Conservation (phyloP, 805 yeast species). For the Yamadazyma nakazawae region DNA sequence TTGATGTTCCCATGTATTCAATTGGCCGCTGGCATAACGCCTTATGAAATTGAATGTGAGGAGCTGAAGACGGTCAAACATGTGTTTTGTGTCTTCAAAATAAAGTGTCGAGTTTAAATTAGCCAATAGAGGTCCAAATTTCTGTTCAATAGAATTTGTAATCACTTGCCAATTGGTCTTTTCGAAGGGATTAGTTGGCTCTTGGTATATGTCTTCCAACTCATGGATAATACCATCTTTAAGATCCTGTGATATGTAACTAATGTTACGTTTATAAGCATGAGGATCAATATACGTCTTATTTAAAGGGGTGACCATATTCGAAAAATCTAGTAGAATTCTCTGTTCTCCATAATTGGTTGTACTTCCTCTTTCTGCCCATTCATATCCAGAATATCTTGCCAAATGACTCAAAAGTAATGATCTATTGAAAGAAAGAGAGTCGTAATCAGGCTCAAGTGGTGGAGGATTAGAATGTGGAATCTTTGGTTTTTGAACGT, state of each 20-base stretch:
- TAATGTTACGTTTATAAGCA: conserved; percentile 42
- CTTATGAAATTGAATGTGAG: conserved; percentile 44
- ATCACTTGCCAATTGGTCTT: conserved; percentile 50
- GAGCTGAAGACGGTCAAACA: conserved; percentile 37
- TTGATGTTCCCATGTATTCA: conserved; percentile 8
- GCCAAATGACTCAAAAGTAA: conserved; percentile 14
- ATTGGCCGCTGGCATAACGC: conserved; percentile 34
- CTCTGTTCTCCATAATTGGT: conserved; percentile 50
- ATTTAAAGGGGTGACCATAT: conserved; percentile 52
- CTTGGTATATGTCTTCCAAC: conserved; percentile 25
- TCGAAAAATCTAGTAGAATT: conserved; percentile 49
- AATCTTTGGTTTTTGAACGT: not conserved
- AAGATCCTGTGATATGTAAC: conserved; percentile 14
- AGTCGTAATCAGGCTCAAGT: not conserved
- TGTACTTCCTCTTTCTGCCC: conserved; percentile 41
- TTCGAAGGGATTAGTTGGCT: conserved; percentile 34
- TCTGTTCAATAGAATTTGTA: conserved; percentile 45
- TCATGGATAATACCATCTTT: conserved; percentile 33
- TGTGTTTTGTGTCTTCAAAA: not conserved
- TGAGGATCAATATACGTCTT: conserved; percentile 48
- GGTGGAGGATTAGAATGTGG: not conserved
- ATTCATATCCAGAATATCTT: conserved; percentile 36
- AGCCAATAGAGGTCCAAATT: conserved; percentile 51
- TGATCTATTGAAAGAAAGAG: conserved; percentile 7
- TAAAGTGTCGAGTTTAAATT: conserved; percentile 38